A percentile compares a stretch with the other conserved stretches of the same genome.
phyloP scores from a whole-genome alignment of 1,139 yeast species.

The Meyerozyma elateridarum region DNA sequence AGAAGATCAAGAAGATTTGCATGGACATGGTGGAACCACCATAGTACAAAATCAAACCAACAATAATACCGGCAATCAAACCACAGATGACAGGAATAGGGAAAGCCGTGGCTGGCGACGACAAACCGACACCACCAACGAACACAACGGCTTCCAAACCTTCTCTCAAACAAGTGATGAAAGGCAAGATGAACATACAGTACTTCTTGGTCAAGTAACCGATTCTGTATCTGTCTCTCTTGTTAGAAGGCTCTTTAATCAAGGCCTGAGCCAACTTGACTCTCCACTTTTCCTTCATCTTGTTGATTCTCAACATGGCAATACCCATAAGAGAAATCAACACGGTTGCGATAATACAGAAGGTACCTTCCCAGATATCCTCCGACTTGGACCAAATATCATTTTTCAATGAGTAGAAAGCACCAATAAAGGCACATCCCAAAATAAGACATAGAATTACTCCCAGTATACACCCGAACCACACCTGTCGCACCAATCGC shows the following conservation, averaged over 20 bases:
- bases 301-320: slow-evolving; percentile 25
- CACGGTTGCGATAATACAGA: slow-evolving; percentile 21
- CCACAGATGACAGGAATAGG: slow-evolving; percentile 38
- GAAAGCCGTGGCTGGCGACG: slow-evolving; percentile 34
- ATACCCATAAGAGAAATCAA: slow-evolving; percentile 26
- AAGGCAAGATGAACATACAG: slow-evolving; percentile 38
- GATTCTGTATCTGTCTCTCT: slow-evolving; percentile 15
- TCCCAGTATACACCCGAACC: slow-evolving; percentile 23
- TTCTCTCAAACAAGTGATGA: slow-evolving; percentile 42
- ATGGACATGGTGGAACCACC: slow-evolving; percentile 40
- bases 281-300: slow-evolving; percentile 49
- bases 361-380: slow-evolving; percentile 26
- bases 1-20: slow-evolving; percentile 36
- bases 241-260: slow-evolving; percentile 13
- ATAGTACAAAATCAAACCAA: slow-evolving; percentile 35
- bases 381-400: slow-evolving; percentile 22
- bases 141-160: slow-evolving; percentile 47
- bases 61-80: slow-evolving; percentile 28
- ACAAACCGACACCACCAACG: slow-evolving; percentile 45
- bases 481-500: slow-evolving; percentile 39
- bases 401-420: slow-evolving; percentile 20
- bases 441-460: slow-evolving; percentile 19
- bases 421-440: slow-evolving; percentile 22
- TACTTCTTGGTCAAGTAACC: slow-evolving; percentile 28
- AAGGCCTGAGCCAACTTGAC: slow-evolving; percentile 40